Conservation (phyloP, 192 early-diverging fungal genomes). For the Lobosporangium transversale region DNA sequence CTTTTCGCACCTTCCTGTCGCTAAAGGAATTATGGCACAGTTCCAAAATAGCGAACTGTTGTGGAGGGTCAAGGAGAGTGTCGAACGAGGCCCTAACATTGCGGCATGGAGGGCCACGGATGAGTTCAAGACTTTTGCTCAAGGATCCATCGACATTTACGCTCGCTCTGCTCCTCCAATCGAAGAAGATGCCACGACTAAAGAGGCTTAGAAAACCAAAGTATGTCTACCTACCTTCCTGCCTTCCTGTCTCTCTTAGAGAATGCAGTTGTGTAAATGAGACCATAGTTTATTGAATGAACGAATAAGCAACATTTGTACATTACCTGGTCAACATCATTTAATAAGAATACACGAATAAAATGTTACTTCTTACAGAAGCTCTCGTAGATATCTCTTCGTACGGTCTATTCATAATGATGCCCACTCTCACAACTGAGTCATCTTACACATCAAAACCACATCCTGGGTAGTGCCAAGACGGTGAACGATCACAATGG, state of each 20-base stretch:
- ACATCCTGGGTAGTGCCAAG: slow-evolving; percentile 87
- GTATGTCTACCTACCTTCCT: no score
- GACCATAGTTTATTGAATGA: no score
- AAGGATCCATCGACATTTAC: slow-evolving; percentile 2
- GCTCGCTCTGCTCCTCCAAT: not conserved
- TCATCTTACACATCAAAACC: slow-evolving; percentile 77
- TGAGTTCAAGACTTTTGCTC: slow-evolving; percentile 9
- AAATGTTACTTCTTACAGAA: slow-evolving; percentile 67
- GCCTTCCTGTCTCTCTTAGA: no score
- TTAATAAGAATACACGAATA: no score
- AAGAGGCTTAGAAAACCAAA: no score
- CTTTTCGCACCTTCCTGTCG: slow-evolving; percentile 27
- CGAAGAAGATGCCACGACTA: no score
- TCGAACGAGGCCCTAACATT: slow-evolving; percentile 21
- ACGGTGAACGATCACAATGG: slow-evolving; percentile 76
- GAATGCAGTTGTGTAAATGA: no score
- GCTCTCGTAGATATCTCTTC: slow-evolving; percentile 65
- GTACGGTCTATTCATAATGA: slow-evolving; percentile 70
- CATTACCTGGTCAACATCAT: no score
- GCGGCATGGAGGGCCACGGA: slow-evolving; percentile 25
- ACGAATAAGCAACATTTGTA: no score
- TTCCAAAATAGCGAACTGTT: slow-evolving; percentile 16
- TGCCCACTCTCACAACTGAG: slow-evolving; percentile 73
- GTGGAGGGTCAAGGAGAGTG: slow-evolving; percentile 29
- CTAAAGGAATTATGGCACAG: not conserved